Base-by-base conservation (phyloP, 768 basidiomycete species). In the Russula sp. region DNA sequence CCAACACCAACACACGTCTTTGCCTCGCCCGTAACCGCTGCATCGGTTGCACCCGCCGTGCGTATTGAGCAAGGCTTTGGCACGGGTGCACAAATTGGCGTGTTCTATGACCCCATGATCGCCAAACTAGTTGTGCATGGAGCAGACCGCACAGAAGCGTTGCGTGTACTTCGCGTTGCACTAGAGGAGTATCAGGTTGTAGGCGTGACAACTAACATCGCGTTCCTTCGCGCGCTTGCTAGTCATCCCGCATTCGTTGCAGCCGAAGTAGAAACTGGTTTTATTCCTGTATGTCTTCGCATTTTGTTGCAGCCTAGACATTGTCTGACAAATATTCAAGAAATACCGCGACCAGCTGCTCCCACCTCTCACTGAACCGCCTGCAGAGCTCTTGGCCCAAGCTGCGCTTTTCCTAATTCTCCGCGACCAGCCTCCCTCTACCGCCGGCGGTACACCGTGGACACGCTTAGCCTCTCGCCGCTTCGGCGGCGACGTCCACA, bases 101-200 rank as follows among this genome's bases (percentile, higher is more conserved):
- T 93, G 1, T 93, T 85, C 72, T 95, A 94, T 71, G 92, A 95
- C 68, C 91, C 92, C 0, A 86, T 95, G 84, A 93, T 95, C 61
- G 86, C 90, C 3, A 95, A 95, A 71, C 85, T 97, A 6, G 88
- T 98, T 18, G 91, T 90, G 9, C 90, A 93, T 66, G 94, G 91
- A 14, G 76, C 83, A 32, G 88, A 94, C 72, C 81, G 94, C 22
- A 83, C 83, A 2, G 91, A 94, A 69, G 94, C 94, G 0, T 72
- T 98, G 69, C 79, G 91, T 18, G 79, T 91, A 69, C 78, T 97
- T 63, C 76, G 90, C 3, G 84, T 83, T 59, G 93, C 91, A 5
- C 73, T 97, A 43, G 90, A 88, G 56, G 87, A 94, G 65, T 98
- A 96, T 70, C 84, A 87, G 68, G 89, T 97, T 52, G 92, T 93